These are phyloP conservation scores for Verruconis gallopava DNA, from an alignment of 2,329 filamentous ascomycete genomes.

Conservation along the genomic window DNA sequence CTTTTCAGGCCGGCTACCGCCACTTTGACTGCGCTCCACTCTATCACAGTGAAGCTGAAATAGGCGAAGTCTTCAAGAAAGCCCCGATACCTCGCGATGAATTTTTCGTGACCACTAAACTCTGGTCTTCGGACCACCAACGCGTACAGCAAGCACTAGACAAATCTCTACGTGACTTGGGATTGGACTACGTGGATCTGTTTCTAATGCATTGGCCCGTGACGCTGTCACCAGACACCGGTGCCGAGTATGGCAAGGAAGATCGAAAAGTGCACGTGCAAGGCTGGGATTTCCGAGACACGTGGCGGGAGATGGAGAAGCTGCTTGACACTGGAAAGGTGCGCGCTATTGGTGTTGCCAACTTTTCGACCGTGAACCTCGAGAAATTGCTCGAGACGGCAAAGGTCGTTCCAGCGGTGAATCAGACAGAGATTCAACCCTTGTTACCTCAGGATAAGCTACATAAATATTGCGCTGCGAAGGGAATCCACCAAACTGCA, in stretches of 20 bases:
- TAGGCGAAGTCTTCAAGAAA: conserved; percentile 28
- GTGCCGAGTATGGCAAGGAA: conserved; percentile 5
- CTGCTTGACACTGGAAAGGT: conserved; percentile 17
- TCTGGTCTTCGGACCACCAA: conserved; percentile 18
- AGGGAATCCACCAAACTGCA: conserved; percentile 59
- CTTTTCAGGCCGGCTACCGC: conserved; percentile 35
- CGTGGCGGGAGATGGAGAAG: conserved; percentile 65
- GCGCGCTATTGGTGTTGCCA: conserved; percentile 9
- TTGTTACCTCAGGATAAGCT: conserved; percentile 59
- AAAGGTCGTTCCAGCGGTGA: conserved; percentile 52
- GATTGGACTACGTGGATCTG: conserved; percentile 9
- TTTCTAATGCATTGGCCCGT: conserved; percentile 10
- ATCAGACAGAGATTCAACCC: conserved; percentile 66
- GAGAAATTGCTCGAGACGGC: conserved; percentile 29
- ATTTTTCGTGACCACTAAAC: conserved; percentile 27
- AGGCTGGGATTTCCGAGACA: conserved; percentile 52
- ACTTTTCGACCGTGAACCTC: conserved; percentile 9
- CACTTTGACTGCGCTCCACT: conserved; percentile 51
- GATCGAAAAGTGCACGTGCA: neutral
- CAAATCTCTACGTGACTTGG: conserved; percentile 65
- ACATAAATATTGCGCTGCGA: conserved; percentile 52
- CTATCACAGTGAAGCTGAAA: conserved; percentile 32
- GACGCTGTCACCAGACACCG: conserved; percentile 16
- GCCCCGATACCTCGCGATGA: conserved; percentile 29
- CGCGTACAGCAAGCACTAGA: conserved; percentile 28